Percentiles rank a stretch among this genome's conserved stretches.
Conservation (phyloP, 75 land plant species). For the Pinus albicaulis region DNA sequence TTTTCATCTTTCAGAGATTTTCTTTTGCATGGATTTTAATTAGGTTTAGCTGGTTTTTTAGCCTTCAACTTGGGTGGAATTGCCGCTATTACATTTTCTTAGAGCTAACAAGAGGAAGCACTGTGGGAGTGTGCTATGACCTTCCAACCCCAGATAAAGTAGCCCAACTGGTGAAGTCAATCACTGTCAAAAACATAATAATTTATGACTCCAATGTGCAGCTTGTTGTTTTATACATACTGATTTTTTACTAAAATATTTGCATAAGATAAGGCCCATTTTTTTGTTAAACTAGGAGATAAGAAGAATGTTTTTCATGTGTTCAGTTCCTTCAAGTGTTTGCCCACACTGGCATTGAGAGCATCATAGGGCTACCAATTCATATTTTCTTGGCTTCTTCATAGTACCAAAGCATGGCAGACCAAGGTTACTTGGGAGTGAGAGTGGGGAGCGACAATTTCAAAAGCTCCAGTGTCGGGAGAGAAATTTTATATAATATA, state of each 20-base stretch:
- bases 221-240: constrained; percentile 9
- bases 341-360: constrained; percentile 51
- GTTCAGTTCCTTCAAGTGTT: constrained; percentile 48
- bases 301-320: not conserved
- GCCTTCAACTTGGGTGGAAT: not conserved
- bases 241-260: not conserved
- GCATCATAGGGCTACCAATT: constrained; percentile 54
- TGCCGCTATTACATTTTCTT: constrained; percentile 2
- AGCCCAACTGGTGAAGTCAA: constrained; percentile 51
- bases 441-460: too few species aligned
- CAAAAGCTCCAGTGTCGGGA: too few species aligned
- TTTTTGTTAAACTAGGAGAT: too few species aligned
- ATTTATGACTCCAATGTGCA: constrained; percentile 79
- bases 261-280: not conserved
- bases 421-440: too few species aligned
- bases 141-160: constrained; percentile 85
- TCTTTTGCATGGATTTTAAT: too few species aligned
- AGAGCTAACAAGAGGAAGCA: constrained; percentile 42
- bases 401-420: constrained; percentile 16
- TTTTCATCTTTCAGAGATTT: too few species aligned
- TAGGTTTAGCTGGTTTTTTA: too few species aligned
- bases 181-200: constrained; percentile 59
- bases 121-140: constrained; percentile 81
- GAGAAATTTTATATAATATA: too few species aligned
- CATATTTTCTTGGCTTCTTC: constrained; percentile 28